Evolutionary conservation across 2,329 filamentous ascomycete species (phyloP).

Genomic region (Colletotrichum horii): DNA sequence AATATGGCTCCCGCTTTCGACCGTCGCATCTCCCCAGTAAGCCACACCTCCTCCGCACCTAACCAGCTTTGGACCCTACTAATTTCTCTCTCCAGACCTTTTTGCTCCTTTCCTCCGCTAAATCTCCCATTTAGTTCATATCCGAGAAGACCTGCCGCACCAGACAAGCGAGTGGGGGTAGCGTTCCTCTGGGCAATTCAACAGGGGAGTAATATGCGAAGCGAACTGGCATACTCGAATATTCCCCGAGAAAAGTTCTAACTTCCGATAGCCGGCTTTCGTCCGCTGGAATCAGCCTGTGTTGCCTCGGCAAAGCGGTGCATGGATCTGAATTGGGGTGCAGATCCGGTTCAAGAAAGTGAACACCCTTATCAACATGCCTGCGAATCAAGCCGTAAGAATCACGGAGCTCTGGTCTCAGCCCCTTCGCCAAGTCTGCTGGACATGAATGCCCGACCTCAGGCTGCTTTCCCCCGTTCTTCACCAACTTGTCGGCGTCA

Average conservation of each 20-base stretch:
- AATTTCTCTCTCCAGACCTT: neutral
- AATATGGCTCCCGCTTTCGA: neutral
- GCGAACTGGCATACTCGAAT: neutral
- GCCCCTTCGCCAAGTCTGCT: neutral
- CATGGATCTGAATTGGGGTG: too few relatives aligned
- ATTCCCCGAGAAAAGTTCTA: neutral
- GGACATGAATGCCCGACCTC: neutral
- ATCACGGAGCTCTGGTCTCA: neutral
- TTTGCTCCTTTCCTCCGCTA: neutral
- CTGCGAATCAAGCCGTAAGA: neutral
- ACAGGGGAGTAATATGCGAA: neutral
- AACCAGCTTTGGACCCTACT: neutral
- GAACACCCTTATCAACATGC: neutral
- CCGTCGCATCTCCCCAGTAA: neutral
- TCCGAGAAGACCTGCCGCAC: neutral
- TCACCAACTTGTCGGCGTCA: neutral
- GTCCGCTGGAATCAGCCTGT: neutral
- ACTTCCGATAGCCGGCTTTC: neutral
- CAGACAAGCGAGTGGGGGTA: too few relatives aligned
- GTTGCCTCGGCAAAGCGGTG: neutral
- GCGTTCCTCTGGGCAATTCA: neutral
- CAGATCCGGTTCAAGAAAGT: neutral
- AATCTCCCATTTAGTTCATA: too few relatives aligned
- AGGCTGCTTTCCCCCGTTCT: neutral
- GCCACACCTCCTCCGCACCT: neutral